A percentile compares a stretch with the other conserved stretches of the same genome.
phyloP scores from a whole-genome alignment of 768 basidiomycete genomes.

The Trametes cingulata region DNA sequence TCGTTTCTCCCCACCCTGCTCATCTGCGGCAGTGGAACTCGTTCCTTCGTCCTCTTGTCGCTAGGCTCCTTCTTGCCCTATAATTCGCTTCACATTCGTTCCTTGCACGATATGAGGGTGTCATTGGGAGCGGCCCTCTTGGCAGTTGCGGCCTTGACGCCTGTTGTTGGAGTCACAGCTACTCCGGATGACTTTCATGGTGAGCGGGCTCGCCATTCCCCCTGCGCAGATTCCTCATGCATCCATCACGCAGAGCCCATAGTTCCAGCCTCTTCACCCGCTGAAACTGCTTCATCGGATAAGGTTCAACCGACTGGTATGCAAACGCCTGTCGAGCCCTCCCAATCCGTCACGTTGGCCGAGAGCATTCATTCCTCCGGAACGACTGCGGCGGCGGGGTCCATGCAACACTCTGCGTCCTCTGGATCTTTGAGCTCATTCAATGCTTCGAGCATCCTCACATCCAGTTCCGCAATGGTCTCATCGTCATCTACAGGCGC shows the following conservation, averaged over 20 bases:
- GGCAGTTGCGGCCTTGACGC: background rate
- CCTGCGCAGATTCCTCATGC: background rate
- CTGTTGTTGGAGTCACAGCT: background rate
- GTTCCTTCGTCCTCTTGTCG: conserved; percentile 13
- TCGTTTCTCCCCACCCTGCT: background rate
- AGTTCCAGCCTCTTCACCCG: background rate
- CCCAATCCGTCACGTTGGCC: too few relatives aligned
- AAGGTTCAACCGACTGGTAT: too few relatives aligned
- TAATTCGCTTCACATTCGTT: background rate
- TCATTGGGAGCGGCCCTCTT: background rate
- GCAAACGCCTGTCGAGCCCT: too few relatives aligned
- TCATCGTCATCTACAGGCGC: too few relatives aligned
- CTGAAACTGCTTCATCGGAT: background rate
- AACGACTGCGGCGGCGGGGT: too few relatives aligned
- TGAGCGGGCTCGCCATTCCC: background rate
- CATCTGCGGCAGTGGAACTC: conserved; percentile 10
- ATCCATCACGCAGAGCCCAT: background rate
- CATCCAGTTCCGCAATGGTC: too few relatives aligned
- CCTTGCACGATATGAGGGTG: conserved; percentile 8
- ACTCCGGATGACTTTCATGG: conserved; percentile 3
- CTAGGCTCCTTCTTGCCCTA: background rate
- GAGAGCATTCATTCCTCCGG: too few relatives aligned
- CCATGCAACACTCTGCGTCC: too few relatives aligned
- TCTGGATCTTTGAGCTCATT: too few relatives aligned
- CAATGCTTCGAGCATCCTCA: too few relatives aligned